Conservation (phyloP, 164 flowering plant genomes). For the Tinospora cordifolia region DNA sequence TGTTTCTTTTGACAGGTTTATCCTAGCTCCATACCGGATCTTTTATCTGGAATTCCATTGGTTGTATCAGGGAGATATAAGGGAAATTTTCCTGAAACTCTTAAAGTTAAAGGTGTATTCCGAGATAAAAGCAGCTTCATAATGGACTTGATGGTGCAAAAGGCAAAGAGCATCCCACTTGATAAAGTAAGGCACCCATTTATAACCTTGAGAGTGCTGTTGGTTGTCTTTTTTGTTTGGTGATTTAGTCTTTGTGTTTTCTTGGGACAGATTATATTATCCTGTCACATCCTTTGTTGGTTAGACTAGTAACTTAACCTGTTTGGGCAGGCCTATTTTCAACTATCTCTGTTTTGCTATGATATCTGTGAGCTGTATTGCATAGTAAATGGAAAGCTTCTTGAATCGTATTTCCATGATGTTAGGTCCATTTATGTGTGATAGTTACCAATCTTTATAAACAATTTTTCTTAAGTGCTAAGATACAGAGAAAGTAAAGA, state of each 20-base stretch:
- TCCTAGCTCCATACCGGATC: slow-evolving; percentile 65
- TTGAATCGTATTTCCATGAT: background rate
- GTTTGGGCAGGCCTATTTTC: background rate
- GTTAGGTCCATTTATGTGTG: too few species aligned
- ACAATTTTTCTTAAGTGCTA: too few species aligned
- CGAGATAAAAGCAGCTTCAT: slow-evolving; percentile 37
- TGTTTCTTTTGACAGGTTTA: slow-evolving; percentile 38
- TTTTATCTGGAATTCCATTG: slow-evolving; percentile 54
- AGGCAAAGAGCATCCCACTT: slow-evolving; percentile 56
- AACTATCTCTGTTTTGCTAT: background rate
- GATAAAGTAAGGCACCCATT: slow-evolving; percentile 46
- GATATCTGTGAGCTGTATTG: background rate
- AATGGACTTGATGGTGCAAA: slow-evolving; percentile 47
- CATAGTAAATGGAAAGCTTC: background rate
- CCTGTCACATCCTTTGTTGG: background rate
- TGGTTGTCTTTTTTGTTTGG: background rate
- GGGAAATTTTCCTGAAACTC: slow-evolving; percentile 54
- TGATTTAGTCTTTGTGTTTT: background rate
- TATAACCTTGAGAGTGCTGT: background rate
- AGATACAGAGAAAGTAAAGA: too few species aligned
- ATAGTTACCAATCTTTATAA: too few species aligned
- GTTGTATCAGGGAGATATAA: slow-evolving; percentile 68
- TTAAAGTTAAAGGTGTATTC: slow-evolving; percentile 47
- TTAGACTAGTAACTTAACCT: background rate
- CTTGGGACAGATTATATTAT: background rate